phyloP scores from a whole-genome alignment of 164 flowering plant genomes.

The Warburgia ugandensis region DNA sequence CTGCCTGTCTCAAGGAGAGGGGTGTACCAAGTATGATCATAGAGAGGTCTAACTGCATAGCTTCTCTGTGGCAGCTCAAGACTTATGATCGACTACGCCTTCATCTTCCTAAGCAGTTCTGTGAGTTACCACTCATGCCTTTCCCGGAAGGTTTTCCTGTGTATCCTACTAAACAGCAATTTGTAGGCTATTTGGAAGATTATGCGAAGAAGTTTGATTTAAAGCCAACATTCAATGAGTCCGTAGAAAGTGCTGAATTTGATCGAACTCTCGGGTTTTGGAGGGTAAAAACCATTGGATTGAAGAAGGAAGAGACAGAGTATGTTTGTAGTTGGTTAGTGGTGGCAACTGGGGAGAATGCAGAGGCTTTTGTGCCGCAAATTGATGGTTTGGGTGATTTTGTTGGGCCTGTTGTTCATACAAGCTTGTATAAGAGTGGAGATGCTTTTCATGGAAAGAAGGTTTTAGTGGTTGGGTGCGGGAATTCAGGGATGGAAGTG shows the following conservation, averaged over 20 bases:
- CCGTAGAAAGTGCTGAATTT: constrained; percentile 51
- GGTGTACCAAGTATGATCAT: constrained; percentile 49
- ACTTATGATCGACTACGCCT: constrained; percentile 73
- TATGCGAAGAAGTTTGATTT: constrained; percentile 40
- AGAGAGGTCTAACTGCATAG: constrained; percentile 59
- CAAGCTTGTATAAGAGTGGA: constrained; percentile 63
- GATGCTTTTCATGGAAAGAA: constrained; percentile 36
- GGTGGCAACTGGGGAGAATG: constrained; percentile 94
- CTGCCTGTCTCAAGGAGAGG: constrained; percentile 55
- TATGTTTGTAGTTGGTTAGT: constrained; percentile 66
- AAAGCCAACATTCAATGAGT: constrained; percentile 34
- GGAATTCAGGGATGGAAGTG: constrained; percentile 97
- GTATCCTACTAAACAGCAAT: constrained; percentile 73
- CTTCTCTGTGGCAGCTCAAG: constrained; percentile 69
- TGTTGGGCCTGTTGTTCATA: constrained; percentile 52
- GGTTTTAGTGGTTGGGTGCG: constrained; percentile 89
- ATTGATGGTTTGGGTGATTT: constrained; percentile 57
- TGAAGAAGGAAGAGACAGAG: constrained; percentile 31
- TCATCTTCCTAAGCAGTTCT: constrained; percentile 75
- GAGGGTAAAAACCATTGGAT: constrained; percentile 36
- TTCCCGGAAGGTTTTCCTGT: constrained; percentile 54
- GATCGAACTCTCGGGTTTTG: constrained; percentile 39
- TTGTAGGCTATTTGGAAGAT: constrained; percentile 41
- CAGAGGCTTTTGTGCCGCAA: constrained; percentile 62
- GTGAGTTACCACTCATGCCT: constrained; percentile 65